Conservation (phyloP, 108 stramenopile species). For the Pseudonitzschia pungens region DNA sequence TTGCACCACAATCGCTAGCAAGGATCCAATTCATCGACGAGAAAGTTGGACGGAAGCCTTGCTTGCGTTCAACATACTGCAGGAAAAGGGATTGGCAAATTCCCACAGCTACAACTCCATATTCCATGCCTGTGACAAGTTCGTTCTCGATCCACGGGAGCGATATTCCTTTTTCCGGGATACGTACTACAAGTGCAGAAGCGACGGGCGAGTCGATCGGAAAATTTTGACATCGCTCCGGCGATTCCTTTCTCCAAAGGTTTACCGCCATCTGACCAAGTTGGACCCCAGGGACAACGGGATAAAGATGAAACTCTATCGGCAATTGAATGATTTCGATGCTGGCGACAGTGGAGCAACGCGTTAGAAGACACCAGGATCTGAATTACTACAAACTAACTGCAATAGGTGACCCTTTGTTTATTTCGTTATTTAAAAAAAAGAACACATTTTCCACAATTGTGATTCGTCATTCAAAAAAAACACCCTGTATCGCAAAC, state of each 20-base stretch:
- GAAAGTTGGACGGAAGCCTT: neutral
- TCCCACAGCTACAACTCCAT: constrained; percentile 17
- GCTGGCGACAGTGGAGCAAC: neutral
- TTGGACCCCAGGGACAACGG: neutral
- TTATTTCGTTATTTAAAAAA: neutral
- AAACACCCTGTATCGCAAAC: neutral
- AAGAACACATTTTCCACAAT: neutral
- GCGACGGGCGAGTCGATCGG: constrained; percentile 9
- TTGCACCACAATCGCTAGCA: neutral
- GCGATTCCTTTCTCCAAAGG: neutral
- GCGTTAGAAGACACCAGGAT: neutral
- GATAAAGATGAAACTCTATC: constrained; percentile 8
- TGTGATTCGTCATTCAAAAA: neutral
- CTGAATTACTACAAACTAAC: neutral
- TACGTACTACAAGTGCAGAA: constrained; percentile 8
- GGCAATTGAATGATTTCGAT: neutral
- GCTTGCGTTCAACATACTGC: constrained; percentile 1
- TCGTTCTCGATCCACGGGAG: constrained; percentile 9
- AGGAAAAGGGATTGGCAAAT: constrained; percentile 6
- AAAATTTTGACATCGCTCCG: constrained; percentile 1
- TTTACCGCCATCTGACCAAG: constrained; percentile 6
- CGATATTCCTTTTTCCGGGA: neutral
- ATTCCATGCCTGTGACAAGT: constrained; percentile 13
- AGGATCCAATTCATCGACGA: neutral
- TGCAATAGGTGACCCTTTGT: neutral